Base-by-base conservation (phyloP, 306 rosid genomes). In the Dalbergia cochinchinensis region DNA sequence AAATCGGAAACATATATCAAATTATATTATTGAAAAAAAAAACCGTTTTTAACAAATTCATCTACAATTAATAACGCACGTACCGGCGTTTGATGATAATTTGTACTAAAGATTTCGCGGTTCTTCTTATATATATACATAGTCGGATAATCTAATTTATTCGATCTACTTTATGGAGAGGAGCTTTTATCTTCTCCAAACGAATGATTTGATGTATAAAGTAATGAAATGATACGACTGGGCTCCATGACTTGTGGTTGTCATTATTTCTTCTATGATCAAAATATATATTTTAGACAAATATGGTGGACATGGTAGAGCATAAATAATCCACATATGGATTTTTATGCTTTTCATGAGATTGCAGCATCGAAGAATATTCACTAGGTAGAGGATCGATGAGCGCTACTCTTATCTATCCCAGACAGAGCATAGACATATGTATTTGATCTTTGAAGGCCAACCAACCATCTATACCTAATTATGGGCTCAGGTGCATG, bases 401-500 rank as follows among this genome's bases (percentile, higher is more conserved):
- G 31, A 26, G 31, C 31, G 2, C 31, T 26, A 26, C 31, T 26
- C 31, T 26, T 26, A 26, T 26, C 31, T 26, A 26, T 26, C 31
- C 41, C 41, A 4, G 41, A 82, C 35, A 66, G 6, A 47, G 39
- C 57, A 74, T 76, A 35, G 16, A 81, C 41, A 37, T 4, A 37
- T 37, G 2, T 37, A 37, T 37, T 0, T 26, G 31, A 26, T 1
- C 31, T 73, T 54, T 26, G 34, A 59, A 61, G 72, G 85, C 64
- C 59, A 22, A 8, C 66, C 65, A 37, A 10, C 58, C 51, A 50
- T 76, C 8, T 22, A 48, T 58, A 37, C 67, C 67, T 65, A 72
- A 41, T 65, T 62, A 77, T 58, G 82, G 79, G 75, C 63, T 82
- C 78, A 77, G 82, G 35, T 42, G 60, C 82, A 68, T 37, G 58